Conservation (phyloP, 169 alveolate genomes). For the Plasmodium adleri region DNA sequence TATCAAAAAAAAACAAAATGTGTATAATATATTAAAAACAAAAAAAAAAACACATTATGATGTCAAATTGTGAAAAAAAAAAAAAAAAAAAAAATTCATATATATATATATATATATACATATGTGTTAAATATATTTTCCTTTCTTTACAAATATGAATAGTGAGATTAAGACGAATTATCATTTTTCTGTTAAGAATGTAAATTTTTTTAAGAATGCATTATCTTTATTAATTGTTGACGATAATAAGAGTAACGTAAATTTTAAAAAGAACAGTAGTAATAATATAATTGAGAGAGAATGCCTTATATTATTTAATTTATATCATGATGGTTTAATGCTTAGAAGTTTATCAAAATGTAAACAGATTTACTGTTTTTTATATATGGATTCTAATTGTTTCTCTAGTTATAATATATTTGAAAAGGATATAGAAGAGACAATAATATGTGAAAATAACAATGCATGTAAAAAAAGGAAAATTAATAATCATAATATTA, state of each 20-base stretch:
- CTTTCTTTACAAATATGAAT: conserved; percentile 12
- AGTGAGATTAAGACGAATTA: conserved; percentile 23
- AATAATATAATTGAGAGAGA: conserved; percentile 21
- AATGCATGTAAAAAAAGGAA: too few relatives aligned
- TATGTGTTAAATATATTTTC: not conserved
- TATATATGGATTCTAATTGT: conserved; percentile 59
- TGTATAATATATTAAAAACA: too few relatives aligned
- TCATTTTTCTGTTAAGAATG: conserved; percentile 60
- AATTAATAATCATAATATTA: not conserved
- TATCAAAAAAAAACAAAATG: not conserved
- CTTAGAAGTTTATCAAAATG: conserved; percentile 66
- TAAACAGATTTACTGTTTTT: conserved; percentile 67
- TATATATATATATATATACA: too few relatives aligned
- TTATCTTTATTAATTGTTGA: conserved; percentile 60
- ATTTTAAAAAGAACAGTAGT: not conserved
- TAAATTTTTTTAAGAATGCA: conserved; percentile 64
- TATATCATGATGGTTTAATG: conserved; percentile 52
- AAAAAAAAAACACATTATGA: too few relatives aligned
- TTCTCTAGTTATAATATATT: conserved; percentile 28
- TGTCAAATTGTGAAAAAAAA: too few relatives aligned
- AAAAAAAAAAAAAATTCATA: too few relatives aligned
- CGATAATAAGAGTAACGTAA: conserved; percentile 23
- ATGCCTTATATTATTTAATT: conserved; percentile 32
- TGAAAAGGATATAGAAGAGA: not conserved
- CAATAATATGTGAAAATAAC: not conserved